phyloP scores from a whole-genome alignment of 306 rosid genomes.

The Gynostemma pentaphyllum region DNA sequence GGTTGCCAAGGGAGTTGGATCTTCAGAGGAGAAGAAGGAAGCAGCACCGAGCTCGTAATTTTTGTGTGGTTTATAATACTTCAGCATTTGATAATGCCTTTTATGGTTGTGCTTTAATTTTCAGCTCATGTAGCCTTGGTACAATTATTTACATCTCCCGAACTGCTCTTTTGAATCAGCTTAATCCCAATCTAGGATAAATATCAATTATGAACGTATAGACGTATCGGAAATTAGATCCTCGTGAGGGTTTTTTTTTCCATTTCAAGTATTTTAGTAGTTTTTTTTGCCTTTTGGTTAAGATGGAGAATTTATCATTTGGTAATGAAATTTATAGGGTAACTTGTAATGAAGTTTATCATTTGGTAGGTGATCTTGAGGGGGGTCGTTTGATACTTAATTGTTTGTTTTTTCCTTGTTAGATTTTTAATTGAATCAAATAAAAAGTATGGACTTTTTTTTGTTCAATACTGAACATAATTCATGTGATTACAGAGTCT shows the following conservation, averaged over 20 bases:
- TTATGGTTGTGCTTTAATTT: constrained; percentile 21
- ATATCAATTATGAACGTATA: neutral
- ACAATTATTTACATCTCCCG: neutral
- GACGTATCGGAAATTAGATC: neutral
- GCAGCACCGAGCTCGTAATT: constrained; percentile 47
- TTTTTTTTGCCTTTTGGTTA: too few species aligned
- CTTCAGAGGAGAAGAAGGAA: constrained; percentile 45
- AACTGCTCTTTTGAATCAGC: constrained; percentile 17
- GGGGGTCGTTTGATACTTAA: too few species aligned
- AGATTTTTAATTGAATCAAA: too few species aligned
- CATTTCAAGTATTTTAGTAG: too few species aligned
- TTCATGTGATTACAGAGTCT: too few species aligned
- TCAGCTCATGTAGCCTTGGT: constrained; percentile 6
- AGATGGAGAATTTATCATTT: too few species aligned
- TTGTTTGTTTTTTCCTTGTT: too few species aligned
- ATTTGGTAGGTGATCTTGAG: too few species aligned
- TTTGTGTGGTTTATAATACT: constrained; percentile 8
- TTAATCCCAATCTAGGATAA: neutral
- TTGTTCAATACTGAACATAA: too few species aligned
- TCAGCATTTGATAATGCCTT: constrained; percentile 23
- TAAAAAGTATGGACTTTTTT: too few species aligned
- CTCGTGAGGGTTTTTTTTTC: neutral
- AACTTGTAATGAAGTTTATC: too few species aligned
- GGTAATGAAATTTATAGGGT: too few species aligned
- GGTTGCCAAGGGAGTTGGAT: constrained; percentile 16